These are phyloP conservation scores for Meyerozyma carpophila DNA, from an alignment of 1,139 yeast species.

Conservation along the genomic window DNA sequence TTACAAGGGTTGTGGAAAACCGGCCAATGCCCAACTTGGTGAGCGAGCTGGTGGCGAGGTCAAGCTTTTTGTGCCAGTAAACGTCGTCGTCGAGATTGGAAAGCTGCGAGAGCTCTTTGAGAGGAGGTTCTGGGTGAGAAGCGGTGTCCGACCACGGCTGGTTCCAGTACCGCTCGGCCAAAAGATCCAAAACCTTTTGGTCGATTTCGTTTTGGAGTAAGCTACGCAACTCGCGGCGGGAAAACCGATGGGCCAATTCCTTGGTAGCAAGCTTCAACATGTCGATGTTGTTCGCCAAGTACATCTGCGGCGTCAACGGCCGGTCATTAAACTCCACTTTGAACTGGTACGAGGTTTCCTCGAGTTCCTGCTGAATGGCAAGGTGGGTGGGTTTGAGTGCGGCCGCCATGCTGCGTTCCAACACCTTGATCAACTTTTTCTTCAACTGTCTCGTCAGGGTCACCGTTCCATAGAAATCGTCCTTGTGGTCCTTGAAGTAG, in stretches of 20 bases:
- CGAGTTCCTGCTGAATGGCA: constrained; percentile 84
- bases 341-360: constrained; percentile 87
- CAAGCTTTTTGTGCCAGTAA: constrained; percentile 86
- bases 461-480: constrained; percentile 56
- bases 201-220: constrained; percentile 81
- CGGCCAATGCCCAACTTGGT: constrained; percentile 95
- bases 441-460: constrained; percentile 77
- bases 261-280: constrained; percentile 80
- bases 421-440: constrained; percentile 74
- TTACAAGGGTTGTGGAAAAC: constrained; percentile 74
- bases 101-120: constrained; percentile 46
- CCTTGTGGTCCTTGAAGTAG: constrained; percentile 57
- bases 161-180: constrained; percentile 94
- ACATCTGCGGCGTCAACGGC: constrained; percentile 86
- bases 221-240: constrained; percentile 75
- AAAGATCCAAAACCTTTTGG: constrained; percentile 76
- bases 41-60: constrained; percentile 72
- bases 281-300: constrained; percentile 88
- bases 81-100: constrained; percentile 57
- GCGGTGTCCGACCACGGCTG: constrained; percentile 34
- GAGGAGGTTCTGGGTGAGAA: constrained; percentile 38
- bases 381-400: constrained; percentile 84
- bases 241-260: constrained; percentile 77
- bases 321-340: constrained; percentile 97
- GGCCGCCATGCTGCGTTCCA: constrained; percentile 88